These are phyloP conservation scores for Phytophthora capsici DNA, from an alignment of 352 stramenopile genomes.

Conservation along the genomic window DNA sequence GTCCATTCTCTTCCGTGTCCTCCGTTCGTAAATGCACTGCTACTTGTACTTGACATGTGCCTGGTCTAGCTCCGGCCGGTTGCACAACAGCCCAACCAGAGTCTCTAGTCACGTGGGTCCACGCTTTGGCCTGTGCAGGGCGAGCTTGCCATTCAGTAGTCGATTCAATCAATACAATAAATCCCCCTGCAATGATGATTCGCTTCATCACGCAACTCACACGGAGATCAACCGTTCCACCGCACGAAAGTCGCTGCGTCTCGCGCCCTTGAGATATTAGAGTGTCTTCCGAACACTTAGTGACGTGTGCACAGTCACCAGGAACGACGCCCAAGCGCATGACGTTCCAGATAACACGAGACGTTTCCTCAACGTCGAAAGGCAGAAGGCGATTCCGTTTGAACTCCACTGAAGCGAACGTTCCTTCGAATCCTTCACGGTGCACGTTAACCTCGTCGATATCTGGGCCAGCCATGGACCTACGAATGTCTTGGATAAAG, in stretches of 20 bases:
- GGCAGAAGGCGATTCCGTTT: conserved; percentile 19
- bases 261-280: conserved; percentile 15
- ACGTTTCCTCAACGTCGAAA: conserved; percentile 11
- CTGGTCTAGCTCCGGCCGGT: conserved; percentile 1
- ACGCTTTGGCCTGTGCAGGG: conserved; percentile 7
- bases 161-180: conserved; percentile 21
- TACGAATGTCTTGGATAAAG: neutral
- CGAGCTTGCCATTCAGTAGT: conserved; percentile 18
- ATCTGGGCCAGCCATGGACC: neutral
- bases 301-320: neutral
- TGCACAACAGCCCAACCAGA: conserved; percentile 20
- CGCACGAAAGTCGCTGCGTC: conserved; percentile 3
- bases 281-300: conserved; percentile 1
- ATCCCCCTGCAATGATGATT: conserved; percentile 15
- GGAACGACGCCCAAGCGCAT: conserved; percentile 11
- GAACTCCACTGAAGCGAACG: conserved; percentile 17
- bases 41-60: conserved; percentile 16
- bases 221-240: conserved; percentile 10
- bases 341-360: conserved; percentile 10
- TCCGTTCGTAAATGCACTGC: conserved; percentile 15
- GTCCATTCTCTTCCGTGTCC: neutral
- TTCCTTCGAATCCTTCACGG: conserved; percentile 7
- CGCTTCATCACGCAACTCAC: conserved; percentile 16
- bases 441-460: conserved; percentile 21
- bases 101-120: conserved; percentile 20